A percentile compares a stretch with the other conserved stretches of the same genome.
These are phyloP conservation scores for Chalciporus chontae DNA, from an alignment of 768 basidiomycete species.

Conservation along the genomic window DNA sequence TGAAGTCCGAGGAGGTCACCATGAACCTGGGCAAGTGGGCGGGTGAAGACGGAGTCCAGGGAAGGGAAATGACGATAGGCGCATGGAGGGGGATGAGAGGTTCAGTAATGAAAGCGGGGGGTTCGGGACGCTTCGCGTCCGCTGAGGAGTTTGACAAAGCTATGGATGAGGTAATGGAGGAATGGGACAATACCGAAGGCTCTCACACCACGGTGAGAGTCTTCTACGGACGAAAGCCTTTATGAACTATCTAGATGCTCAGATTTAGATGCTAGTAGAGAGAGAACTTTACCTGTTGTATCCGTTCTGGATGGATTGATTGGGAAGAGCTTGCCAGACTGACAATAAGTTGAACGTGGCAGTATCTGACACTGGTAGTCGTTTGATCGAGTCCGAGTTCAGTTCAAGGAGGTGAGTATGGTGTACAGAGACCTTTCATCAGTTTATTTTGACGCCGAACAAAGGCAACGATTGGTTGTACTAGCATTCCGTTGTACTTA, in stretches of 20 bases:
- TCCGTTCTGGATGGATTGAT: too few species aligned
- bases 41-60: conserved; percentile 14
- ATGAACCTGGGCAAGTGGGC: conserved; percentile 20
- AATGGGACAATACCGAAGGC: conserved; percentile 19
- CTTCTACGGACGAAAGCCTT: conserved; percentile 8
- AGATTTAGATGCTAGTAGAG: too few species aligned
- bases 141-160: conserved; percentile 14
- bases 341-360: too few species aligned
- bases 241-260: not conserved
- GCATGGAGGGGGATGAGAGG: conserved; percentile 16
- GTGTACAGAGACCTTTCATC: too few species aligned
- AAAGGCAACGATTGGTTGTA: too few species aligned
- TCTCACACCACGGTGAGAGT: conserved; percentile 3
- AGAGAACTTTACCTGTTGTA: too few species aligned
- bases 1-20: conserved; percentile 8
- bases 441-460: too few species aligned
- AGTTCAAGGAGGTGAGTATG: too few species aligned
- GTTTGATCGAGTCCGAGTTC: too few species aligned
- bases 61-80: conserved; percentile 8
- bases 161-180: conserved; percentile 15
- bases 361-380: too few species aligned
- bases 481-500: too few species aligned
- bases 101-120: conserved; percentile 16
- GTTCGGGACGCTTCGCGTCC: conserved; percentile 12
- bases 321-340: too few species aligned